Evolutionary conservation across 108 stramenopile genomes (phyloP), one percentile per base, ranked within the genome.

Genomic region (Cyclotella cryptica): DNA sequence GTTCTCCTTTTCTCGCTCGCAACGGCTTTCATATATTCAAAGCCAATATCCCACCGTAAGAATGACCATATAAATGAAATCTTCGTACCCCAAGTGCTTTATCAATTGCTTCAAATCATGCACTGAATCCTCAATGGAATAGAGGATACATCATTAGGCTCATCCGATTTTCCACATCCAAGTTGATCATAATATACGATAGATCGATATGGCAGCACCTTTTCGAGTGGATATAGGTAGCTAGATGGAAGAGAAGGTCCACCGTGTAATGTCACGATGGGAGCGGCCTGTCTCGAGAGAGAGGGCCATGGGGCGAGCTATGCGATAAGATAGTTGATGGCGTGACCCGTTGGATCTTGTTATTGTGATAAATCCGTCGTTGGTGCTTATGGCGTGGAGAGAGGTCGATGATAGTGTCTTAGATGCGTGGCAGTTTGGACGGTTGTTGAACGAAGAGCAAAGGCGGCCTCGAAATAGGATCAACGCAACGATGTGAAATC

Each of bases 101-200:
- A 86, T 60, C 26, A 88, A 29, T n/a, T 58, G 63, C 14, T 84
- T 59, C 61, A 90, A 57, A 58, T 90, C 90, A 21, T 79, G 30
- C 8, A 88, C 73, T 15, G 86, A 69, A 29, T 63, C 44, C 22
- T 67, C 55, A 47, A 87, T 80, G 5, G 86, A 87, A 66, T 90
- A 90, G 10, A 45, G 35, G 58, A 41, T 14, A 53, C 11, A 66
- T 84, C 83, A 14, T 73, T 66, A 0, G 90, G 90, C 66, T 79
- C 74, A 29, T 77, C 69, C 2, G 74, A 77, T 57, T 65, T 66
- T 30, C 90, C 90, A 72, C 90, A 91, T 21, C 90, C 90, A 18
- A 91, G 30, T 74, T 91, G 90, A 86, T 91, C 90, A 66, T 82
- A 88, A 47, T 87, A 91, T 3, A 91, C 70, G 18, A 91, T 80